These are phyloP conservation scores for Tricholomella constricta DNA, from an alignment of 768 basidiomycete species.

Conservation along the genomic window DNA sequence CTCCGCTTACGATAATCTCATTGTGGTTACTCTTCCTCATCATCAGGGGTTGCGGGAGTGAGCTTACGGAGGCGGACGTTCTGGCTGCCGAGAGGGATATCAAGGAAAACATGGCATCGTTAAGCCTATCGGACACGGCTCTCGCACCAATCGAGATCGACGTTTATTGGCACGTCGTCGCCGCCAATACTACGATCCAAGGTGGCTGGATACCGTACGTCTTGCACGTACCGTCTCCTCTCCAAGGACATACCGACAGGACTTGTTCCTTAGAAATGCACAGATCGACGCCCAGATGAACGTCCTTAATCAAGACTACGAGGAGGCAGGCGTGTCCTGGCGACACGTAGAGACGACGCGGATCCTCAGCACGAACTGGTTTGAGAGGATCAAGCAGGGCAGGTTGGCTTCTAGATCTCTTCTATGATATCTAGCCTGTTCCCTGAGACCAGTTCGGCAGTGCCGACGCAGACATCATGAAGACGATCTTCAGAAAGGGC, in stretches of 20 bases:
- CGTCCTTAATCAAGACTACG: constrained; percentile 43
- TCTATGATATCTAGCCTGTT: no score
- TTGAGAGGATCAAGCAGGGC: constrained; percentile 27
- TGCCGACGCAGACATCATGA: constrained; percentile 41
- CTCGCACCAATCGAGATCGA: constrained; percentile 21
- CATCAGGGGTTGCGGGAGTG: constrained; percentile 6
- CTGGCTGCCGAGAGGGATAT: constrained; percentile 4
- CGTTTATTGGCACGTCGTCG: constrained; percentile 34
- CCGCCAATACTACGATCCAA: constrained; percentile 28
- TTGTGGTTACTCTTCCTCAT: no score
- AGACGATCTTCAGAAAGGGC: constrained; percentile 40
- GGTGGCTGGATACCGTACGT: constrained; percentile 45
- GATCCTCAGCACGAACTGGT: constrained; percentile 46
- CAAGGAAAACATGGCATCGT: neutral
- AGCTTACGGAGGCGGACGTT: constrained; percentile 6
- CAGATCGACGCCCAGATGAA: constrained; percentile 42
- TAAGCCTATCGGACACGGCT: neutral
- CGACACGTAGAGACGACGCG: constrained; percentile 35
- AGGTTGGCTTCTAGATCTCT: neutral
- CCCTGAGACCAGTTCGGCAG: no score
- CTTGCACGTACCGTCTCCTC: neutral
- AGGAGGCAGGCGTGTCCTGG: constrained; percentile 36
- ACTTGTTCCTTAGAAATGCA: no score
- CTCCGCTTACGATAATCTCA: neutral
- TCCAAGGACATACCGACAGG: constrained; percentile 22